phyloP scores from a whole-genome alignment of 169 alveolate genomes.

The Cryptosporidium parvum region DNA sequence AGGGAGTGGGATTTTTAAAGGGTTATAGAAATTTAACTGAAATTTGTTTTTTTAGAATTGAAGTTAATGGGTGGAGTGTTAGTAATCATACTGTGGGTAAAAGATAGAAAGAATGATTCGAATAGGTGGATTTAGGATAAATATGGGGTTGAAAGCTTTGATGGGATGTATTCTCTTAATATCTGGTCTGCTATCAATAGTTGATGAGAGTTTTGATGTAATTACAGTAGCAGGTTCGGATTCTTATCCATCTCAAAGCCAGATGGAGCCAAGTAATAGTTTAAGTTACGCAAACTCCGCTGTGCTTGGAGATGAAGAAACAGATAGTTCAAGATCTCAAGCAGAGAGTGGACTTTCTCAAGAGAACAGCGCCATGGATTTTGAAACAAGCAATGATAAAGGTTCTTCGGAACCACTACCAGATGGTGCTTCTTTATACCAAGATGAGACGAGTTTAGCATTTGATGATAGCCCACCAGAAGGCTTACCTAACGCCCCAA shows the following conservation, averaged over 20 bases:
- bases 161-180: not conserved
- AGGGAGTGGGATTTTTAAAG: not conserved
- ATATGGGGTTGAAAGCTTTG: not conserved
- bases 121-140: not conserved
- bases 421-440: slow-evolving; percentile 48
- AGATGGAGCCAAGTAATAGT: not conserved
- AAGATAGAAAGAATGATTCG: not conserved
- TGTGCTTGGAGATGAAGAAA: slow-evolving; percentile 17
- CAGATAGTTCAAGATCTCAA: not conserved
- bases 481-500: not conserved
- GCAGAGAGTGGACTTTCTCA: not conserved
- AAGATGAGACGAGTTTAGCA: slow-evolving; percentile 30
- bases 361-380: not conserved
- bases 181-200: not conserved
- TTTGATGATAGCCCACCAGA: not conserved
- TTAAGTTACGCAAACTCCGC: not conserved
- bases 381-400: not conserved
- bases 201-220: not conserved
- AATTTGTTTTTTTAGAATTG: not conserved
- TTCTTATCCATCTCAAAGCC: not conserved
- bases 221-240: not conserved
- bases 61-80: not conserved
- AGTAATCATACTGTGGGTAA: not conserved
- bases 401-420: slow-evolving; percentile 27
- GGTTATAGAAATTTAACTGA: not conserved